Conservation (phyloP, 371 early-diverging fungal genomes). For the Syncephalastrum contaminatum region DNA sequence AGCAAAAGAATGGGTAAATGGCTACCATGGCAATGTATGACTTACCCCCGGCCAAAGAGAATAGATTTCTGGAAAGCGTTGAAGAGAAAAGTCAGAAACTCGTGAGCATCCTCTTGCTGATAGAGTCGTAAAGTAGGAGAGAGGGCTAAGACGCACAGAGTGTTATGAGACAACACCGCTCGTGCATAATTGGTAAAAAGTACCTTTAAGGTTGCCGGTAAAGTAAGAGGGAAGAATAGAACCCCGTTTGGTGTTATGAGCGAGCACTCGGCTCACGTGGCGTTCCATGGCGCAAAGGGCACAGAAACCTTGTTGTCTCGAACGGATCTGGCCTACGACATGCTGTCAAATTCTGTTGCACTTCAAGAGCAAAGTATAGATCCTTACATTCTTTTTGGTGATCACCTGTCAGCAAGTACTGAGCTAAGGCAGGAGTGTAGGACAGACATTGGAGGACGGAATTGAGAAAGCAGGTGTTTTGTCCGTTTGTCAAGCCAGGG, state of each 20-base stretch:
- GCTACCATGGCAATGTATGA: constrained; percentile 6
- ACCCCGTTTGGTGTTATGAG: constrained; percentile 32
- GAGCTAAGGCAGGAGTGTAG: constrained; percentile 82
- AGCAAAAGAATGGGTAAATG: constrained; percentile 3
- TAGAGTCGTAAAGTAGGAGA: constrained; percentile 78
- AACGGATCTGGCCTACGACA: not conserved
- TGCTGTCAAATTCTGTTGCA: not conserved
- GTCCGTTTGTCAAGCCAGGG: constrained; percentile 83
- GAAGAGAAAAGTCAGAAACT: constrained; percentile 79
- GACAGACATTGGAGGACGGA: constrained; percentile 90
- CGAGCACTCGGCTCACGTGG: constrained; percentile 43
- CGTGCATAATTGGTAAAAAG: not conserved
- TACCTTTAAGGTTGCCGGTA: constrained; percentile 67
- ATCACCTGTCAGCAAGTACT: constrained; percentile 62
- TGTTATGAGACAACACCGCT: constrained; percentile 3
- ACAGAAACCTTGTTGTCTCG: constrained; percentile 54
- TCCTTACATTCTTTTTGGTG: constrained; percentile 56
- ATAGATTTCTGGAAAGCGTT: constrained; percentile 45
- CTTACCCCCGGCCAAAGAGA: constrained; percentile 26
- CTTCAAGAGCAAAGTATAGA: not conserved
- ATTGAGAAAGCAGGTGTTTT: constrained; percentile 97
- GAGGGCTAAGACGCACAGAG: constrained; percentile 39
- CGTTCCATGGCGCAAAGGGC: constrained; percentile 61
- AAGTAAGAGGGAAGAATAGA: constrained; percentile 68
- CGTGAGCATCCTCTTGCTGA: constrained; percentile 91